These are phyloP conservation scores for Macroventuria anomochaeta DNA, from an alignment of 2,329 filamentous ascomycete genomes.

Conservation along the genomic window DNA sequence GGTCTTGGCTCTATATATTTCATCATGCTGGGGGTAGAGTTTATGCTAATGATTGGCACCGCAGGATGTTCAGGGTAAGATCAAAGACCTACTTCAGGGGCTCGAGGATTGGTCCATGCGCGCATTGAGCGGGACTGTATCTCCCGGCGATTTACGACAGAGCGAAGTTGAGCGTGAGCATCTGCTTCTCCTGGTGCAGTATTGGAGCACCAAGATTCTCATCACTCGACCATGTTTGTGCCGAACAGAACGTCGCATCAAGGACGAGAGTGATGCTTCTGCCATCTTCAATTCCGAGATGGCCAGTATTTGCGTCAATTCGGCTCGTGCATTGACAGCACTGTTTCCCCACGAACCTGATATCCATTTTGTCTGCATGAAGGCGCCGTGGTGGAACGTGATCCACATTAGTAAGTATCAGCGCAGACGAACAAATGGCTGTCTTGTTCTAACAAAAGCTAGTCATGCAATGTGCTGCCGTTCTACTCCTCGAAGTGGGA, in stretches of 20 bases:
- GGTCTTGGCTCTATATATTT: too few species aligned
- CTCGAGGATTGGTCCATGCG: slow-evolving; percentile 42
- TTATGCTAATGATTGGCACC: slow-evolving; percentile 5
- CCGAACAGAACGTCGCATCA: slow-evolving; percentile 31
- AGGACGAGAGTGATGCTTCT: slow-evolving; percentile 31
- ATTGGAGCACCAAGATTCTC: slow-evolving; percentile 44
- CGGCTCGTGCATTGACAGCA: slow-evolving; percentile 41
- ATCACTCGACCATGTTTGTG: slow-evolving; percentile 49
- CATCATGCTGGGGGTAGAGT: not conserved
- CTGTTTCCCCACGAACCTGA: slow-evolving; percentile 43
- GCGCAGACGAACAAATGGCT: too few species aligned
- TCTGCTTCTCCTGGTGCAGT: slow-evolving; percentile 34
- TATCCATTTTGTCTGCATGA: slow-evolving; percentile 35
- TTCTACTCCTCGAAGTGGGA: slow-evolving; percentile 49
- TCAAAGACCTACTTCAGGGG: slow-evolving; percentile 36
- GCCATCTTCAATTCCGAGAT: slow-evolving; percentile 42
- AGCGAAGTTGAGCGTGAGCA: slow-evolving; percentile 21
- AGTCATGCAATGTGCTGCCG: slow-evolving; percentile 49
- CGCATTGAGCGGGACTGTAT: slow-evolving; percentile 16
- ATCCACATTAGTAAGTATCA: slow-evolving; percentile 41
- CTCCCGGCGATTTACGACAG: not conserved
- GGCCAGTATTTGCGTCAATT: slow-evolving; percentile 43
- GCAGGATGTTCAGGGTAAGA: slow-evolving; percentile 39
- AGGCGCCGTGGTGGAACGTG: slow-evolving; percentile 51
- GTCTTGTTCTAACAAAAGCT: not conserved